Evolutionary conservation across 345 rosid genomes (phyloP).

Genomic region (Hirschfeldia incana): DNA sequence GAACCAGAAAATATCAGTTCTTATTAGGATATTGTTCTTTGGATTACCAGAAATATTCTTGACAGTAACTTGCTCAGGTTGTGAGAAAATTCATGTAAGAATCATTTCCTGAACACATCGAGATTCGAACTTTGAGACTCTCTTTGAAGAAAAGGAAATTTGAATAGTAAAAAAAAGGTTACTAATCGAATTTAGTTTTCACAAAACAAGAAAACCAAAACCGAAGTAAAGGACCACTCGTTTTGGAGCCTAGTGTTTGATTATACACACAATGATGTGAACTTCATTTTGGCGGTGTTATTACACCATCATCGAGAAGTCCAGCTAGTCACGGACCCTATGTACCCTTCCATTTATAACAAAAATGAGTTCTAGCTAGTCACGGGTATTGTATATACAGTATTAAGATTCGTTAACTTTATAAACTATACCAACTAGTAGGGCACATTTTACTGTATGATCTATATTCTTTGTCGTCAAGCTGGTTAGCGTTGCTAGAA

Average conservation of each 20-base stretch:
- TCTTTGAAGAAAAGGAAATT: background rate
- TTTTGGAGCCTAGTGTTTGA: slow-evolving; percentile 20
- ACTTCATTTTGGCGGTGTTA: slow-evolving; percentile 17
- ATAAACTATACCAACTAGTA: slow-evolving; percentile 21
- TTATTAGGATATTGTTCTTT: background rate
- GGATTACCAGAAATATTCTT: background rate
- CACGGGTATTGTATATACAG: slow-evolving; percentile 17
- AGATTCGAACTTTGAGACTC: slow-evolving; percentile 1
- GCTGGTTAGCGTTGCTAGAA: slow-evolving; percentile 3
- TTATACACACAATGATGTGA: background rate
- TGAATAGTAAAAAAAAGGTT: background rate
- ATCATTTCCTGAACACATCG: background rate
- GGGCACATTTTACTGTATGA: slow-evolving; percentile 21
- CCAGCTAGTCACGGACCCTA: slow-evolving; percentile 17
- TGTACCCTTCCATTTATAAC: background rate
- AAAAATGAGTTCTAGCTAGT: slow-evolving; percentile 1
- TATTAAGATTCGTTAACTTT: background rate
- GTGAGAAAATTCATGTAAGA: background rate
- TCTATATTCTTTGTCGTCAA: slow-evolving; percentile 27
- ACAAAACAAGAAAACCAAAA: slow-evolving; percentile 22
- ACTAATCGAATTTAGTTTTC: background rate
- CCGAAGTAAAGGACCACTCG: slow-evolving; percentile 21
- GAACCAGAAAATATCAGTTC: background rate
- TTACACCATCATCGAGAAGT: slow-evolving; percentile 10
- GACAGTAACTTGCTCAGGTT: background rate